Evolutionary conservation across 116 monocot genomes (phyloP), one percentile per base, ranked within the genome.

Genomic region (Trichopus zeylanicus): DNA sequence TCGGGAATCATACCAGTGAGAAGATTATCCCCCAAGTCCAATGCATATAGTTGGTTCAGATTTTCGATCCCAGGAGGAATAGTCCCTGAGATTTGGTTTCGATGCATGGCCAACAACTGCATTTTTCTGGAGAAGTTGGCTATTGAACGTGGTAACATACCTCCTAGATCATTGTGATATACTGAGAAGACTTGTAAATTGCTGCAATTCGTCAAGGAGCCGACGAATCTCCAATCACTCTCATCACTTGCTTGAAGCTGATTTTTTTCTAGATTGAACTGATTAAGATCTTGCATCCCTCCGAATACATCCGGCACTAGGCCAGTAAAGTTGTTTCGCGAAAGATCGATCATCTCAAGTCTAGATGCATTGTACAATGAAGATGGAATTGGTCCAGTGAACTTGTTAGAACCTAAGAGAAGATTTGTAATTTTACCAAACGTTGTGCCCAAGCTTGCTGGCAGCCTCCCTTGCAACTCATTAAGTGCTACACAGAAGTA

Each of bases 91-190:
- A 79, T 31, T 31, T 38, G 53, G 19, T 66, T 65, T 8, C 12
- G 22, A 8, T 20, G 26, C 28, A 79, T 0, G 0, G 5, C 18
- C 0, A 76, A 16, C 24, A 8, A 6, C 19, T 76, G 6, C 16
- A 75, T 46, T 0, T 26, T 5, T 3, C 37, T 27, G 19, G 81
- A 76, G 32, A 76, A 56, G 38, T 81, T 81, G 13, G 38, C 22
- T 18, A 76, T 34, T 7, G 56, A 72, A 9, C 6, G 28, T 0
- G 76, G 81, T 0, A 81, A 52, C 15, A 7, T 26, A 26, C 78
- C 73, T 32, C 25, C 53, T 7, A 73, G 29, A 33, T 33, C 6
- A 8, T 33, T 33, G 32, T 33, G 8, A 8, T 33, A 4, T 8
- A 33, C 8, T 33, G 32, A 33, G 4, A 33, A 33, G 8, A 33